phyloP scores from a whole-genome alignment of 2,329 filamentous ascomycete species.

The Fusarium sp. region DNA sequence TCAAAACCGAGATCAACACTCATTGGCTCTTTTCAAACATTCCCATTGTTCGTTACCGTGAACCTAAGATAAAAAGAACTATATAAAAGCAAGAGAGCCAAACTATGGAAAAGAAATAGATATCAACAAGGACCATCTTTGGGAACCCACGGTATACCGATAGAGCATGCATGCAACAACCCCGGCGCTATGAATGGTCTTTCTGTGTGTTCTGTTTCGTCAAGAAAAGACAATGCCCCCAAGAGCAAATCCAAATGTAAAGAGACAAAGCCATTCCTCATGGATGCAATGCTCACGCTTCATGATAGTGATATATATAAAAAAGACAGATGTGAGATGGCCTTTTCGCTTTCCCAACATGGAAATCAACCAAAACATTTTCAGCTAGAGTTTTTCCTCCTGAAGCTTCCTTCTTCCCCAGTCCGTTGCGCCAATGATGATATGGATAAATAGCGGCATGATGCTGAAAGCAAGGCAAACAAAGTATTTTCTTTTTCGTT shows the following conservation, averaged over 20 bases:
- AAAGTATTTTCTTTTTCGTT: conserved; percentile 6
- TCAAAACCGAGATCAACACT: conserved; percentile 9
- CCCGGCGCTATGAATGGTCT: conserved; percentile 47
- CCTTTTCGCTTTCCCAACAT: not conserved
- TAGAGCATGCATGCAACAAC: conserved; percentile 39
- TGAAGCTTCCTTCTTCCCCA: conserved; percentile 24
- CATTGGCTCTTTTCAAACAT: conserved; percentile 37
- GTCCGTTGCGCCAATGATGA: conserved; percentile 42
- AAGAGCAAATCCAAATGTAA: conserved; percentile 16
- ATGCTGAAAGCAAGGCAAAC: conserved; percentile 10
- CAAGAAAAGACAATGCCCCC: conserved; percentile 24
- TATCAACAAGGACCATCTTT: conserved; percentile 26
- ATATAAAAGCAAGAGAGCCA: conserved; percentile 25
- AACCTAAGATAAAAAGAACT: conserved; percentile 41
- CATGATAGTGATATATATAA: conserved; percentile 32
- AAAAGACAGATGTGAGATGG: conserved; percentile 26
- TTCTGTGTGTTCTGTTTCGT: conserved; percentile 36
- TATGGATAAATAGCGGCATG: conserved; percentile 27
- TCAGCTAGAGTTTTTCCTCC: conserved; percentile 2
- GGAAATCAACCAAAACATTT: conserved; percentile 6
- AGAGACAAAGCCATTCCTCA: conserved; percentile 32
- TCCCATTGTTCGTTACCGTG: conserved; percentile 43
- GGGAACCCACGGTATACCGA: conserved; percentile 19
- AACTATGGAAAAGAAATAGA: conserved; percentile 8
- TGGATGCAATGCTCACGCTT: conserved; percentile 37